Evolutionary conservation across 2,329 filamentous ascomycete species (phyloP).

Genomic region (Pseudohalonectria lignicola): DNA sequence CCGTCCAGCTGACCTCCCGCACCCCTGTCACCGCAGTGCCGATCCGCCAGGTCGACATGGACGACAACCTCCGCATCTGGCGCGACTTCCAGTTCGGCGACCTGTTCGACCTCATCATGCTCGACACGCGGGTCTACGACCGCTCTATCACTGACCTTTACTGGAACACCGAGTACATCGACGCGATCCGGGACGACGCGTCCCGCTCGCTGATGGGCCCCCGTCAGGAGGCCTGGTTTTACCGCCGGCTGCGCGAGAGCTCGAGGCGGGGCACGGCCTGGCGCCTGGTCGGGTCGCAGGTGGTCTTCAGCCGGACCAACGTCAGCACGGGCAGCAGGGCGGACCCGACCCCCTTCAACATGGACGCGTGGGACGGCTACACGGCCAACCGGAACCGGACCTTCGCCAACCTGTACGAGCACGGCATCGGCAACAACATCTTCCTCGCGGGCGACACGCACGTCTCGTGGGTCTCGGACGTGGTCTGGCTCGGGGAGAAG

Average conservation of each 20-base stretch:
- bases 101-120: conserved; percentile 55
- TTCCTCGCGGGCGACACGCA: conserved; percentile 64
- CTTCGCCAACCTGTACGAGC: conserved; percentile 51
- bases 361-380: conserved; percentile 49
- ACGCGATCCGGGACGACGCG: conserved; percentile 54
- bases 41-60: conserved; percentile 48
- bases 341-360: too few relatives aligned
- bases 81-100: conserved; percentile 54
- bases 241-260: conserved; percentile 44
- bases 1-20: conserved; percentile 14
- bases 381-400: conserved; percentile 61
- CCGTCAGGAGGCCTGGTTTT: conserved; percentile 67
- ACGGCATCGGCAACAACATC: conserved; percentile 62
- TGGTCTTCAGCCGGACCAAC: conserved; percentile 43
- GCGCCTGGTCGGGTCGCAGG: conserved; percentile 62
- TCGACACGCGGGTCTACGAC: conserved; percentile 61
- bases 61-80: conserved; percentile 61
- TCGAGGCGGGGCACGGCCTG: conserved; percentile 56
- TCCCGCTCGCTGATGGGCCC: conserved; percentile 60
- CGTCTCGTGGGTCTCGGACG: conserved; percentile 47
- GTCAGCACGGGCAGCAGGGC: conserved; percentile 14
- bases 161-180: conserved; percentile 52
- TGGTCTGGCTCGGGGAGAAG: conserved; percentile 45
- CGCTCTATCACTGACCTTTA: conserved; percentile 44
- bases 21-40: too few relatives aligned